phyloP scores from a whole-genome alignment of 345 rosid genomes.

The Gossypium thurberi region DNA sequence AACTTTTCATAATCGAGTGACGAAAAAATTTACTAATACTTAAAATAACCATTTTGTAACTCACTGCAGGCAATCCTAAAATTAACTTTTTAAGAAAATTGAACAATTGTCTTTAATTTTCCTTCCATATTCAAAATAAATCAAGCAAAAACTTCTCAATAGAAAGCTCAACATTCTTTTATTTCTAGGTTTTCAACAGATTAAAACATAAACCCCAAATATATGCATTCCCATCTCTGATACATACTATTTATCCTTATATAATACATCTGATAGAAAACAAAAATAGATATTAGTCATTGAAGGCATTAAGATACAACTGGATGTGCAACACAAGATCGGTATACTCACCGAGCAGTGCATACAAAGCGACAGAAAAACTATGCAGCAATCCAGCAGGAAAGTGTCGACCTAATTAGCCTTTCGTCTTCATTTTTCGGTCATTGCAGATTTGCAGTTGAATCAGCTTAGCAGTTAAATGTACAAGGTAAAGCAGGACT shows the following conservation, averaged over 20 bases:
- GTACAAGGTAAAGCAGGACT: conserved; percentile 21
- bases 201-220: background rate
- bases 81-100: background rate
- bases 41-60: too few relatives aligned
- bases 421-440: background rate
- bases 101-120: background rate
- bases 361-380: background rate
- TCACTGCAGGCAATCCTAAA: too few relatives aligned
- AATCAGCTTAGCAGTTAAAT: conserved; percentile 21
- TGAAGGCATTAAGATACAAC: conserved; percentile 1
- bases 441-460: conserved; percentile 7
- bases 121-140: background rate
- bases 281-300: background rate
- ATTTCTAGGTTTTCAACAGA: background rate
- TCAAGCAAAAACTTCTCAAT: background rate
- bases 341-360: background rate
- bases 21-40: too few relatives aligned
- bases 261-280: background rate
- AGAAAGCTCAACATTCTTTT: too few relatives aligned
- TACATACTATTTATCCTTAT: too few relatives aligned
- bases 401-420: background rate
- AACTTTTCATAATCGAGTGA: too few relatives aligned
- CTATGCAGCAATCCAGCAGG: conserved; percentile 1
- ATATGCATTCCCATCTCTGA: background rate
- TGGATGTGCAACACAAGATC: background rate